Evolutionary conservation across 2,329 filamentous ascomycete species (phyloP).

Genomic region (Trichoderma asperellum): DNA sequence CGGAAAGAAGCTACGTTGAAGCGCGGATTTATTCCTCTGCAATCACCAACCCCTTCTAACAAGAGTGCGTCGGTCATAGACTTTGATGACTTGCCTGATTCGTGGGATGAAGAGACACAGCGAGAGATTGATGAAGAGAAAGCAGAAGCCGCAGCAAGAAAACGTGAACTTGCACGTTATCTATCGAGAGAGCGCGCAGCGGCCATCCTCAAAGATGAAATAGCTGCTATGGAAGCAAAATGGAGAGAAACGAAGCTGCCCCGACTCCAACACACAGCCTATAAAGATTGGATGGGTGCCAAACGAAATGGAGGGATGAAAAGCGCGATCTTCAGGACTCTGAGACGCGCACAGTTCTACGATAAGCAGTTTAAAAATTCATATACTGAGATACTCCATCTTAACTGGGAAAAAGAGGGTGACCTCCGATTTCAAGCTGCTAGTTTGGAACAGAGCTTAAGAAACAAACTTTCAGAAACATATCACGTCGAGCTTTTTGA

Average conservation of each 20-base stretch:
- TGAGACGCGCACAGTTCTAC: slow-evolving; percentile 47
- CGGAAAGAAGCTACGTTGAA: slow-evolving; percentile 29
- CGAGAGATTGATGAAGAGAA: slow-evolving; percentile 61
- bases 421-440: slow-evolving; percentile 60
- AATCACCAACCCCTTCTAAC: slow-evolving; percentile 32
- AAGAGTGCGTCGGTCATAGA: slow-evolving; percentile 50
- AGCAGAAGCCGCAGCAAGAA: slow-evolving; percentile 31
- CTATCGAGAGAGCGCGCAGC: slow-evolving; percentile 54
- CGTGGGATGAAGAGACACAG: slow-evolving; percentile 59
- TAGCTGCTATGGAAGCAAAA: slow-evolving; percentile 52
- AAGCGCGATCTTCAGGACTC: slow-evolving; percentile 50
- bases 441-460: slow-evolving; percentile 67
- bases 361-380: slow-evolving; percentile 60
- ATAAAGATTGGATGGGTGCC: slow-evolving; percentile 63
- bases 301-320: slow-evolving; percentile 46
- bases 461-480: slow-evolving; percentile 57
- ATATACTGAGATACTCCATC: slow-evolving; percentile 54
- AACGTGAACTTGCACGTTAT: slow-evolving; percentile 23
- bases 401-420: slow-evolving; percentile 56
- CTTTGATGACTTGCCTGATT: slow-evolving; percentile 39
- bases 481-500: slow-evolving; percentile 57
- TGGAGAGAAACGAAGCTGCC: slow-evolving; percentile 66
- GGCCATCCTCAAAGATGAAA: slow-evolving; percentile 56
- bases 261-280: slow-evolving; percentile 59
- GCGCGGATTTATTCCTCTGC: slow-evolving; percentile 28